phyloP scores from a whole-genome alignment of 192 early-diverging fungal species.

The Coemansia brasiliensis region DNA sequence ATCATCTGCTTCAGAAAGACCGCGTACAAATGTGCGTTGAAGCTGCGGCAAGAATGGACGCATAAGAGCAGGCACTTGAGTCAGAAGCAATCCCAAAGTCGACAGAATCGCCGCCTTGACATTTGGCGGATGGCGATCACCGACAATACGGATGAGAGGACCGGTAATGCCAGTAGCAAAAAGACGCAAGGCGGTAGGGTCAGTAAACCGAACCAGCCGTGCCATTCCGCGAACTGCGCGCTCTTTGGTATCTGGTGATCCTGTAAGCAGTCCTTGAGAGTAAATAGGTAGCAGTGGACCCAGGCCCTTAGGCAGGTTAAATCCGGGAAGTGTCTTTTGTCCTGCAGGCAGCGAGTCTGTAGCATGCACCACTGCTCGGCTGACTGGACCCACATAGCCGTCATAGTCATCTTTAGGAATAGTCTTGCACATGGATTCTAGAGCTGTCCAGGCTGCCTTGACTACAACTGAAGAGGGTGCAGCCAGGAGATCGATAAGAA shows the following conservation, averaged over 20 bases:
- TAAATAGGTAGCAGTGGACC: conserved; percentile 89
- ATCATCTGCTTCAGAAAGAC: conserved; percentile 71
- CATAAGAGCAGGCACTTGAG: conserved; percentile 82
- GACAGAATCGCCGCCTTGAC: conserved; percentile 94
- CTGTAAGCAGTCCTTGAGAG: conserved; percentile 90
- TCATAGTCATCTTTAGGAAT: conserved; percentile 90
- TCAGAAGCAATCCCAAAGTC: conserved; percentile 77
- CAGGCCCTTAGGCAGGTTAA: conserved; percentile 91
- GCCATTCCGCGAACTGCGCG: conserved; percentile 85
- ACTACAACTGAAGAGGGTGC: conserved; percentile 62
- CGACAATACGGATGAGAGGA: conserved; percentile 95
- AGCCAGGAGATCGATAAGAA: conserved; percentile 72
- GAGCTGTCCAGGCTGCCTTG: conserved; percentile 72
- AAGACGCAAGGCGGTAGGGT: conserved; percentile 71
- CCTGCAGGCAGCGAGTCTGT: conserved; percentile 46
- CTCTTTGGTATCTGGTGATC: conserved; percentile 80
- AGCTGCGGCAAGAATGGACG: conserved; percentile 98
- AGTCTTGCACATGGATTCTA: conserved; percentile 77
- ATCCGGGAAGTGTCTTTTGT: conserved; percentile 66
- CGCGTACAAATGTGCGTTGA: conserved; percentile 95
- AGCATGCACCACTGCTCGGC: conserved; percentile 65
- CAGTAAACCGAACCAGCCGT: conserved; percentile 60
- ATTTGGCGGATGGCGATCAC: conserved; percentile 85
- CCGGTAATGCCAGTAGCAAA: conserved; percentile 96
- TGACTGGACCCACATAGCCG: conserved; percentile 67